A percentile compares a stretch with the other conserved stretches of the same genome.
Evolutionary conservation across 2,329 filamentous ascomycete species (phyloP).

Genomic region (Xylariaceae sp.): DNA sequence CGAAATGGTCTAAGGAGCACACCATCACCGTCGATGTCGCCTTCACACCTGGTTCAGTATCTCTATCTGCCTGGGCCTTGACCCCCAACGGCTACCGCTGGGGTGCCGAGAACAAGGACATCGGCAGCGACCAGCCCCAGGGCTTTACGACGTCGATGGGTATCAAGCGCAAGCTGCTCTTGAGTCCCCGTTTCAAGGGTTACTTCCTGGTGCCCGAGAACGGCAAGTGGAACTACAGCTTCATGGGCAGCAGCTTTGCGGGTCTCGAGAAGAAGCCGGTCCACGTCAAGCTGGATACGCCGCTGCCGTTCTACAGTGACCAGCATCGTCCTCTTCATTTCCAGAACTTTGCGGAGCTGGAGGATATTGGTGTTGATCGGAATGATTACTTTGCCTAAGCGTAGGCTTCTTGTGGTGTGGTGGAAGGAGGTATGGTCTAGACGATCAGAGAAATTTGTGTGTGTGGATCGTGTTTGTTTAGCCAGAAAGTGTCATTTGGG

Average conservation of each 20-base stretch:
- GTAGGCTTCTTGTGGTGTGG: neutral
- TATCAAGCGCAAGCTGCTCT: slow-evolving; percentile 87
- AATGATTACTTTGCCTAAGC: slow-evolving; percentile 84
- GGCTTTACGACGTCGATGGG: slow-evolving; percentile 91
- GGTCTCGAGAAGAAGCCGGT: slow-evolving; percentile 85
- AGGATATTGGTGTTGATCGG: slow-evolving; percentile 93
- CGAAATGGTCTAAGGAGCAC: slow-evolving; percentile 75
- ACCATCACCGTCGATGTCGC: slow-evolving; percentile 92
- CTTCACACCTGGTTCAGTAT: slow-evolving; percentile 95
- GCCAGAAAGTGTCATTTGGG: too few relatives aligned
- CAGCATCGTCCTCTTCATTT: slow-evolving; percentile 92
- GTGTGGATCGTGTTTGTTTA: too few relatives aligned
- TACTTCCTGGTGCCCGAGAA: slow-evolving; percentile 95
- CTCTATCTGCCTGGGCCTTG: slow-evolving; percentile 86
- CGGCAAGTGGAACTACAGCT: slow-evolving; percentile 94
- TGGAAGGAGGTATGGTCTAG: neutral
- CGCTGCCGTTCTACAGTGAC: slow-evolving; percentile 83
- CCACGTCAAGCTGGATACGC: slow-evolving; percentile 90
- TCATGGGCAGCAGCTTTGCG: slow-evolving; percentile 87
- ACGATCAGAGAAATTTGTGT: neutral
- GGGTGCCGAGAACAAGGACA: slow-evolving; percentile 94
- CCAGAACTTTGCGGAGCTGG: slow-evolving; percentile 93
- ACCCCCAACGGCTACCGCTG: slow-evolving; percentile 92
- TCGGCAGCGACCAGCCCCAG: slow-evolving; percentile 83
- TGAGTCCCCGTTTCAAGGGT: slow-evolving; percentile 88